Base-by-base conservation (phyloP, 1,284 basidiomycete species). In the Puccinia polysora region DNA sequence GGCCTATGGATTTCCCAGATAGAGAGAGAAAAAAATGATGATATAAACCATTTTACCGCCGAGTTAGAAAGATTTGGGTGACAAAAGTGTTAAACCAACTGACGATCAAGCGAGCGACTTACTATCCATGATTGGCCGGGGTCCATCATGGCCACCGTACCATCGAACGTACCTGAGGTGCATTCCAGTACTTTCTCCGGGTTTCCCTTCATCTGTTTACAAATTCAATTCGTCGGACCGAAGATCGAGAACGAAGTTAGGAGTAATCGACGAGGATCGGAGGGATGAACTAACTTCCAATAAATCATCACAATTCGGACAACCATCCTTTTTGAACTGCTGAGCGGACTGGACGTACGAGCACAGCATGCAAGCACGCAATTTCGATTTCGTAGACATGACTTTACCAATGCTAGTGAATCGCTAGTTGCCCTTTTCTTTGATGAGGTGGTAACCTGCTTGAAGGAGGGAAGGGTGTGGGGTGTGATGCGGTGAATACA, bases 271-370 rank as follows among this genome's bases (percentile, higher is more conserved):
- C 2, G 20, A 65, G n/a, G 14, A 23, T 36, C 34, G 38, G 38
- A 28, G 25, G 3, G 40, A 68, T 14, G 14, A 23, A 8, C 64
- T 55, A 15, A 59, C 65, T 34, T 69, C 38, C 47, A 69, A 32
- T n/a, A 69, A 38, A 23, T 69, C 65, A 14, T 69, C 65, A 47
- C 65, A 69, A 50, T 69, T 69, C 2, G 65, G 65, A 69, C 65
- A 69, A 30, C 65, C 65, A 34, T 58, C 30, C 36, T 50, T 47
- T 36, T 47, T 69, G 55, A 69, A 69, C 18, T 36, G 38, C 5
- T 32, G 38, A 34, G 65, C 65, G 1, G 65, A 30, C 36, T 69
- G 65, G 28, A 69, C 55, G 32, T 47, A 69, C 15, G 65, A 69
- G n/a, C 65, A 69, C 20, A 69, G 38, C 65, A 69, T 69, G 20